These are phyloP conservation scores for Ascochyta lentis DNA, from an alignment of 2,329 filamentous ascomycete species.

Conservation along the genomic window DNA sequence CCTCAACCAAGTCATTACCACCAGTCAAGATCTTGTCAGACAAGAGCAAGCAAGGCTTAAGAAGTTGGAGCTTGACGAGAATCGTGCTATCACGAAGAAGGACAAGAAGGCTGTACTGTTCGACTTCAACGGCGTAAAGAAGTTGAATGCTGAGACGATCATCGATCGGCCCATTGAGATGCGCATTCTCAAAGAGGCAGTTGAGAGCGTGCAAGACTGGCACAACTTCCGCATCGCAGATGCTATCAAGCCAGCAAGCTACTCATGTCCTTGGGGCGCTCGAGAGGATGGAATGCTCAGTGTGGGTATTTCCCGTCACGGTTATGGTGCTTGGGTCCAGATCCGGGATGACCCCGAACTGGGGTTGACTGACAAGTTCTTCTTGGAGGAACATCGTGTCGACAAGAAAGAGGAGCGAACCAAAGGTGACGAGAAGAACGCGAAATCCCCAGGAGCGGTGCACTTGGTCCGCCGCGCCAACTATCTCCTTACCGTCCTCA, in stretches of 20 bases:
- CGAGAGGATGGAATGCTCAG: conserved; percentile 97
- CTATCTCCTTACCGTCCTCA: conserved; percentile 92
- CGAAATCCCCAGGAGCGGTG: conserved; percentile 94
- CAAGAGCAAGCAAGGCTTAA: conserved; percentile 72
- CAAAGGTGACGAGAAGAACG: conserved; percentile 72
- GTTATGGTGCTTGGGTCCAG: conserved; percentile 93
- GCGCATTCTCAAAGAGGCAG: conserved; percentile 78
- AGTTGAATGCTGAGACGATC: conserved; percentile 94
- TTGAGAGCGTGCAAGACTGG: conserved; percentile 70
- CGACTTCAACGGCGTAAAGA: conserved; percentile 90
- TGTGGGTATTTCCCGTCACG: conserved; percentile 89
- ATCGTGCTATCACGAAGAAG: conserved; percentile 90
- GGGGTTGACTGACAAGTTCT: conserved; percentile 87
- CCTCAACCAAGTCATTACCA: conserved; percentile 79
- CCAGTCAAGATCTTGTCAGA: conserved; percentile 71
- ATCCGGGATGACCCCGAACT: conserved; percentile 92
- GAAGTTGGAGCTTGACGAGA: conserved; percentile 71
- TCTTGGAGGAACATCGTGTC: conserved; percentile 96
- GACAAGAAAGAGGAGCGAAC: conserved; percentile 94
- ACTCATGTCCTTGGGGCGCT: conserved; percentile 89
- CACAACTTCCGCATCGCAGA: conserved; percentile 85
- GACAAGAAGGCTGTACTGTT: conserved; percentile 97
- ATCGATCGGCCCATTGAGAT: conserved; percentile 90
- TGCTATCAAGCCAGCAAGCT: conserved; percentile 89
- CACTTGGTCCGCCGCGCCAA: conserved; percentile 94